Conservation (phyloP, 768 basidiomycete genomes). For the Hebeloma cylindrosporum region DNA sequence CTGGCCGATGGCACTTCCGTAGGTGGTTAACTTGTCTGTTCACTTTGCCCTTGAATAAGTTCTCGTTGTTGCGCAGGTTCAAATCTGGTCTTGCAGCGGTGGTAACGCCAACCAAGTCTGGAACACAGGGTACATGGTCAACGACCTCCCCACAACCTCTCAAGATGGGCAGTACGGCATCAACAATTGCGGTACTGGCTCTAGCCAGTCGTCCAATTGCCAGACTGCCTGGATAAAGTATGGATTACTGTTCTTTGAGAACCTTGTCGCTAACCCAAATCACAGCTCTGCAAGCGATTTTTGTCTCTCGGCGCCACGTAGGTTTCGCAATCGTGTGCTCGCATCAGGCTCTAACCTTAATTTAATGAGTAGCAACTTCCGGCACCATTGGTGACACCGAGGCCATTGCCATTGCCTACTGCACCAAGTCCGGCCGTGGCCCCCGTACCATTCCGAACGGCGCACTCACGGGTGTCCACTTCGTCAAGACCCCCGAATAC, state of each 20-base stretch:
- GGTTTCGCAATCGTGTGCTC: constrained; percentile 11
- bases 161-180: constrained; percentile 64
- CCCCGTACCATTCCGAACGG: constrained; percentile 72
- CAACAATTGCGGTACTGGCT: constrained; percentile 64
- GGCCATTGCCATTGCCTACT: constrained; percentile 69
- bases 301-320: constrained; percentile 67
- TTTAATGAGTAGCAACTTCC: constrained; percentile 27
- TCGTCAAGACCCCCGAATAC: constrained; percentile 64
- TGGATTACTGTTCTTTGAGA: constrained; percentile 25
- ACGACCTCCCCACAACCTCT: constrained; percentile 44
- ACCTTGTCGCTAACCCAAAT: not conserved
- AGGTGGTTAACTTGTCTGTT: constrained; percentile 13
- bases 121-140: constrained; percentile 48
- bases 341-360: not conserved
- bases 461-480: constrained; percentile 66
- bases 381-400: constrained; percentile 69
- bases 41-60: not conserved
- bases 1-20: constrained; percentile 42
- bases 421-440: constrained; percentile 70
- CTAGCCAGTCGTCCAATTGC: constrained; percentile 60
- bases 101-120: constrained; percentile 52
- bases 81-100: constrained; percentile 45
- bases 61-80: constrained; percentile 33
- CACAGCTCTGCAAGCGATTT: constrained; percentile 61
- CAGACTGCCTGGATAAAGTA: constrained; percentile 71